Base-by-base conservation (phyloP, 345 rosid species). In the Arabis alpina region DNA sequence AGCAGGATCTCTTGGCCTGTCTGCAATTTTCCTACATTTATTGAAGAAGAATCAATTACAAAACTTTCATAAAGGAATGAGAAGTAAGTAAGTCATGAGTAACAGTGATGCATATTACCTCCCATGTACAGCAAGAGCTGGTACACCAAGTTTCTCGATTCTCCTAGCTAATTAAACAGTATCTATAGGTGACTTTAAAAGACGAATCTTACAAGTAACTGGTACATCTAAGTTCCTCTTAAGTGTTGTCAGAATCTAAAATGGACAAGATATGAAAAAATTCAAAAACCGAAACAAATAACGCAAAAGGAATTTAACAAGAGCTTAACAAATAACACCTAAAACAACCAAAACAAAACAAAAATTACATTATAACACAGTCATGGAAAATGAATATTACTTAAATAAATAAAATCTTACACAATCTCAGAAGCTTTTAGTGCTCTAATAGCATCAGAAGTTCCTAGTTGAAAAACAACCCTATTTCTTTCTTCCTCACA, bases 51-150 rank as follows among this genome's bases (percentile, higher is more conserved):
- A 42, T 15, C 39, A 45, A 15, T 28, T 12, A 66, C 72, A n/a
- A 59, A 39, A 74, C 62, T 3, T 62, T 50, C 48, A 54, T 3
- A 16, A 36, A 50, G 55, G 15, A 54, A 34, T 41, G 23, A 15
- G 66, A 66, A 64, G 25, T 0, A 34, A 34, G 37, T 34, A 7
- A 44, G 41, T 0, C 39, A 68, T 34, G 8, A 44, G 41, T 0
- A 47, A 68, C 4, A 12, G 1, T 45, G 44, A 53, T 61, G 57
- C 14, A 53, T 23, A 79, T 66, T 67, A 93, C 97, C 98, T 86
- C 77, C 98, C 97, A 81, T 93, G 98, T 72, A 90, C 91, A 42
- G 88, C 93, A 75, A 93, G 87, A n/a, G 96, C 96, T 52, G 98
- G 82, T 77, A 90, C 92, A 80, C 98, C 98, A 28, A 86, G 84